Base-by-base conservation (phyloP, 768 basidiomycete genomes). In the Leucosporidium creatinivorum region DNA sequence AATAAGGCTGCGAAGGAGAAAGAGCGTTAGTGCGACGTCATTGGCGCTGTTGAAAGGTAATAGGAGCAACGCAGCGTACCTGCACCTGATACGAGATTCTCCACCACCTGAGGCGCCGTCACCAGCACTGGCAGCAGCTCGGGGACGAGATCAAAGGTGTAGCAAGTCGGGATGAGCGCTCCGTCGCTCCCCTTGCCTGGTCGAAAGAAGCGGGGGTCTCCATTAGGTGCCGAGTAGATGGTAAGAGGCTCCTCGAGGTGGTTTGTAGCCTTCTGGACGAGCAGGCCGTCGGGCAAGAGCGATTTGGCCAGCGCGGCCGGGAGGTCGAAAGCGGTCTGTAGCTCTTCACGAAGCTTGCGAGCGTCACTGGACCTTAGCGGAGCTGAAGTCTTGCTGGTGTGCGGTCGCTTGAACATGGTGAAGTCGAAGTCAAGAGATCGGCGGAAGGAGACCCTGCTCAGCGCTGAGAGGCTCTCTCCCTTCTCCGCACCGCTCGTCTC, bases 371-470 rank as follows among this genome's bases (percentile, higher is more conserved):
- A 62, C 10, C 71, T 63, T 3, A 72, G 4, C 1, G 71, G 71
- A 1, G 71, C n/a, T 2, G 18, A n/a, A 3, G 71, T 66, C 47
- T 72, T 69, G 30, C 28, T n/a, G 18, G 59, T 31, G 59, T 62
- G 59, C 0, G 71, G 71, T 13, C 68, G 65, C 62, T 72, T 72
- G 60, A 69, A 72, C 71, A 70, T 70, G 50, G 18, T 30, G 18
- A 57, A 21, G 13, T 6, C 39, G 39, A 44, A 13, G 39, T 44
- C 15, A 12, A 44, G 39, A 44, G 8, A 13, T 44, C 39, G 39
- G 39, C 39, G 39, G 39, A 44, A 15, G 39, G 39, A 44, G 39
- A 44, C 39, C 39, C 39, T 44, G 8, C 39, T 44, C 39, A 44
- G 15, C 39, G 39, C 39, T 44, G 8, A 33, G 3, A 6, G 39